Base-by-base conservation (phyloP, 1,139 yeast genomes). In the Kodamaea anthophila region DNA sequence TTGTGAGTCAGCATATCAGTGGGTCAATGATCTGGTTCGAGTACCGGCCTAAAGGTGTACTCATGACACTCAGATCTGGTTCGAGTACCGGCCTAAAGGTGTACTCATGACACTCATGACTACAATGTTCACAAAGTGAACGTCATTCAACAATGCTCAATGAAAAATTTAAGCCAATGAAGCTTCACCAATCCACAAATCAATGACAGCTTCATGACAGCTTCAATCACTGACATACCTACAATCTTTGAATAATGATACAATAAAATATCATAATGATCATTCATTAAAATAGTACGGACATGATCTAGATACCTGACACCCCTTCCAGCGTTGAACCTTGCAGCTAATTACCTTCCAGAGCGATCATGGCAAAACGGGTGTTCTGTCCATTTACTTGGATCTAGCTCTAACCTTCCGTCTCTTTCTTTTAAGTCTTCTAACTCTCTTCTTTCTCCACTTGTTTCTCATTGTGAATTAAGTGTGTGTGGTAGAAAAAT, bases 351-450 rank as follows among this genome's bases (percentile, higher is more conserved):
- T 18, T 26, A 26, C 20, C 23, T 11, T 12, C 21, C n/a, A 18
- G 24, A 21, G 24, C 25, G 23, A 19, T 29, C 32, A 22, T 30
- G 9, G n/a, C 24, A 21, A 28, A 23, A 11, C 25, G 23, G 9
- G 15, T 8, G 15, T 9, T 24, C 39, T 58, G 71, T 67, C 74
- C 79, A 83, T 74, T 80, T 80, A 82, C 80, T 82, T 82, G 76
- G 91, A 81, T 85, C 96, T 85, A 72, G 96, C 96, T 84, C 96
- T 84, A 60, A 87, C 95, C 94, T 86, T 86, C 94, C 96, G 94
- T 82, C 96, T 83, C 94, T 87, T 87, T 81, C 96, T 84, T 83
- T 87, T 87, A 66, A 87, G 85, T 85, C 96, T 85, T 85, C 96
- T 86, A 73, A 82, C 94, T 86, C 96, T 86, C 94, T 87, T 87